Conservation (phyloP, 257 asterid genomes). For the Nicotiana tabacum region DNA sequence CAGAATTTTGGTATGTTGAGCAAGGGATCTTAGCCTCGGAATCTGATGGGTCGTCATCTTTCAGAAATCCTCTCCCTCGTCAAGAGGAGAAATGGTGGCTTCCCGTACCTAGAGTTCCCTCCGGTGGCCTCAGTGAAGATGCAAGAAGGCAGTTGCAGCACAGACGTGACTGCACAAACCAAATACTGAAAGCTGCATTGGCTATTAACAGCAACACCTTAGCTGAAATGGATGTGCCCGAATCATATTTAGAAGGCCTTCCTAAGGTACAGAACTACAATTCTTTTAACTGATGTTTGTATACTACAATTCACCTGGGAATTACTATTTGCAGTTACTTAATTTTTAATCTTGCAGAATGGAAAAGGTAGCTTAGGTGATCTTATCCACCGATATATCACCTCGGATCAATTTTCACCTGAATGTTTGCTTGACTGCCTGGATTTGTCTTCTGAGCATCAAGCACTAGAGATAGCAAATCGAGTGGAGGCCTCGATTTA, state of each 20-base stretch:
- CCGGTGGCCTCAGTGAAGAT: conserved; percentile 56
- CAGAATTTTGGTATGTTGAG: conserved; percentile 85
- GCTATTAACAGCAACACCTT: conserved; percentile 64
- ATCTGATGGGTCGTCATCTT: conserved; percentile 49
- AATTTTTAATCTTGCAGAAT: conserved; percentile 36
- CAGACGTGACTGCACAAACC: conserved; percentile 65
- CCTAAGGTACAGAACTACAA: conserved; percentile 46
- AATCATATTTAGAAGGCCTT: conserved; percentile 58
- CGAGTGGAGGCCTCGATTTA: conserved; percentile 60
- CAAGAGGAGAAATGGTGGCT: conserved; percentile 92
- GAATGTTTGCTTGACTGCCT: conserved; percentile 77
- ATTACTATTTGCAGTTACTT: background rate
- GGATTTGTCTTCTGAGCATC: conserved; percentile 70
- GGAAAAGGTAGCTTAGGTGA: conserved; percentile 70
- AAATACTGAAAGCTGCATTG: conserved; percentile 84
- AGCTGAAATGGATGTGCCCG: conserved; percentile 74
- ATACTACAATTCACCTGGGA: background rate
- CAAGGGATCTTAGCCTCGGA: conserved; percentile 52
- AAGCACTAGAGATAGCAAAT: conserved; percentile 69
- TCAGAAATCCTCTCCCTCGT: conserved; percentile 44
- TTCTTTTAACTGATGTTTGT: background rate
- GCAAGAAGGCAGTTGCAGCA: conserved; percentile 59
- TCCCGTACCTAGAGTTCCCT: conserved; percentile 72
- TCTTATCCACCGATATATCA: conserved; percentile 50
- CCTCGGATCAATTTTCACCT: conserved; percentile 57